phyloP scores from a whole-genome alignment of 2,329 filamentous ascomycete species.

The Exophiala dermatitidis region DNA sequence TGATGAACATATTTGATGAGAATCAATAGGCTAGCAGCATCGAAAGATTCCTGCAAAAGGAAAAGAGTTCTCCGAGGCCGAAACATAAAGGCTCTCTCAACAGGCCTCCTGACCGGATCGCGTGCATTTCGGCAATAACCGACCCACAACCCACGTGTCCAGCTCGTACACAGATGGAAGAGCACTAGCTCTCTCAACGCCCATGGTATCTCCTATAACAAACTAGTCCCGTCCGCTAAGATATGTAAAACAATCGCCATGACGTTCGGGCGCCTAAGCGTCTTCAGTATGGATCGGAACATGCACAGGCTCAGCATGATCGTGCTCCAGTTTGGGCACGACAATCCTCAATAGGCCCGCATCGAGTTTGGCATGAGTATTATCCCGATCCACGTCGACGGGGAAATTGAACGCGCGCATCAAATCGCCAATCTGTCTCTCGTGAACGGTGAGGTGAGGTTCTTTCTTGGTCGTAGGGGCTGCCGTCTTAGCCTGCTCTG shows the following conservation, averaged over 20 bases:
- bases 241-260: background rate
- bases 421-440: slow-evolving; percentile 22
- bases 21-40: no score
- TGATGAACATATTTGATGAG: no score
- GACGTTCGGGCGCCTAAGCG: background rate
- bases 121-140: no score
- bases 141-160: no score
- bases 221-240: no score
- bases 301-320: slow-evolving; percentile 4
- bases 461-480: slow-evolving; percentile 4
- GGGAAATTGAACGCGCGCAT: slow-evolving; percentile 25
- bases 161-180: no score
- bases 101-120: no score
- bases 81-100: no score
- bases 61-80: no score
- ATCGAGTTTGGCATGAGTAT: slow-evolving; percentile 23
- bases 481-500: background rate
- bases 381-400: slow-evolving; percentile 23
- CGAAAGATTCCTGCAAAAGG: no score
- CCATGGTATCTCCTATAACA: no score
- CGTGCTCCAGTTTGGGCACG: slow-evolving; percentile 22
- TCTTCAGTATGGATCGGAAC: background rate
- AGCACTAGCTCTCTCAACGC: no score
- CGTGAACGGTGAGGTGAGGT: slow-evolving; percentile 21
- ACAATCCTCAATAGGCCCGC: slow-evolving; percentile 22